Evolutionary conservation across 2,329 filamentous ascomycete species (phyloP), one percentile per base, ranked within the genome.

Genomic region (Trichoderma endophyticum): DNA sequence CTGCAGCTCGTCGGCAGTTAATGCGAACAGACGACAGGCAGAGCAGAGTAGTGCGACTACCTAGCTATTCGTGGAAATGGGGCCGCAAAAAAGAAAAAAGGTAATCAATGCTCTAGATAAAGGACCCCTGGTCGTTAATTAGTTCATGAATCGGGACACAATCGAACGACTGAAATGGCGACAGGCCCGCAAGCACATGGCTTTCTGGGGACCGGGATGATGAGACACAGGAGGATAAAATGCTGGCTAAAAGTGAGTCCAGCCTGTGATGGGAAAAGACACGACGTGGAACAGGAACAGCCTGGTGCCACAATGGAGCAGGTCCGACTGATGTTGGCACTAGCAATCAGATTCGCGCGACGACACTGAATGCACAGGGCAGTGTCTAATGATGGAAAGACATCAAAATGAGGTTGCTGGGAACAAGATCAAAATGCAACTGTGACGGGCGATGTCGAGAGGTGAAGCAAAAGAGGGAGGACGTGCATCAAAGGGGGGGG

Each of bases 121-220:
- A 54, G 48, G 48, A 6, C 36, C 60, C 71, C 71, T 72, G 61
- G 61, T 72, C 67, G 61, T 36, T 62, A 12, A 62, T 72, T 72
- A 72, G 71, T 64, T 51, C 24, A 70, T 56, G 54, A 48, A 66
- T 48, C 51, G 61, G 67, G 61, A 70, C 39, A 60, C 48, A 70
- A 70, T 63, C 66, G 65, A 72, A 70, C 24, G 65, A 56, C 60
- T 51, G 67, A 61, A 65, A 39, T 60, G 54, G 63, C 66, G 48
- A 39, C 65, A 62, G 65, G 61, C 66, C 71, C 66, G 71, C 71
- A 70, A 62, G 54, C 71, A 61, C 66, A 72, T 70, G 71, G 71
- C 67, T 70, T 54, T 67, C 26, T 43, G 26, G 21, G 30, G 71
- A 67, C 60, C 26, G 32, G 64, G 64, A 69, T 68, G 39, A 70